A percentile compares a stretch with the other conserved stretches of the same genome.
phyloP scores from a whole-genome alignment of 2,329 filamentous ascomycete species.

The Exophiala mesophila region DNA sequence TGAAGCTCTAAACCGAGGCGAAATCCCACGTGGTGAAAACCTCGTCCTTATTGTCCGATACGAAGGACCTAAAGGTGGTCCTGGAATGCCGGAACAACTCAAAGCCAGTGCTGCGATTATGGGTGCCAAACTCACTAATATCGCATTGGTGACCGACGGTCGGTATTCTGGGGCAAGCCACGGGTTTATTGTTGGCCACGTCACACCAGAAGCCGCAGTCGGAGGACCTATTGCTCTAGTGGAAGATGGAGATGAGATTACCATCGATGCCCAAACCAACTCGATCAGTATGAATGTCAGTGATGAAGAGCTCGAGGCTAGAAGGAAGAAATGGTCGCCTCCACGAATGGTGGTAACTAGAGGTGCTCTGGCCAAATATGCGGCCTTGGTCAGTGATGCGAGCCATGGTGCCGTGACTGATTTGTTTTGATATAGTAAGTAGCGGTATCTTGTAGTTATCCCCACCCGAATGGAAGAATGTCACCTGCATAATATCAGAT shows the following conservation, averaged over 20 bases:
- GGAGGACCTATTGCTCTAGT: conserved; percentile 87
- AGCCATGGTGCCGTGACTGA: conserved; percentile 89
- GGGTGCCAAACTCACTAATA: conserved; percentile 80
- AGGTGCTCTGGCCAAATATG: conserved; percentile 87
- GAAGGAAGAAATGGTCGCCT: conserved; percentile 63
- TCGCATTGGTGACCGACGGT: conserved; percentile 88
- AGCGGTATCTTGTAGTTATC: no score
- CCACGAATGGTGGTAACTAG: conserved; percentile 70
- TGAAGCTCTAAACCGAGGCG: conserved; percentile 64
- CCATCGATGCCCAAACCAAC: conserved; percentile 79
- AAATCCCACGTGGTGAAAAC: conserved; percentile 70
- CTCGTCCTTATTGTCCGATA: conserved; percentile 87
- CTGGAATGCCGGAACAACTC: conserved; percentile 94
- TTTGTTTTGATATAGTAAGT: conserved; percentile 47
- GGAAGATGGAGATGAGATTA: conserved; percentile 71
- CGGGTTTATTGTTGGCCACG: conserved; percentile 90
- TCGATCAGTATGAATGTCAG: conserved; percentile 65
- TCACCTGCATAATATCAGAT: no score
- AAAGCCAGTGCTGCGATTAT: conserved; percentile 85
- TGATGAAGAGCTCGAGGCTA: conserved; percentile 63
- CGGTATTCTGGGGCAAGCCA: conserved; percentile 83
- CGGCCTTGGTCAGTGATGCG: conserved; percentile 79
- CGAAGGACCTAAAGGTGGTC: conserved; percentile 87
- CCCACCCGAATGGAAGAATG: no score
- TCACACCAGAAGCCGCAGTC: conserved; percentile 82